Percentiles rank a stretch among this genome's conserved stretches.
Conservation (phyloP, 192 early-diverging fungal genomes). For the Backusella morwellensis region DNA sequence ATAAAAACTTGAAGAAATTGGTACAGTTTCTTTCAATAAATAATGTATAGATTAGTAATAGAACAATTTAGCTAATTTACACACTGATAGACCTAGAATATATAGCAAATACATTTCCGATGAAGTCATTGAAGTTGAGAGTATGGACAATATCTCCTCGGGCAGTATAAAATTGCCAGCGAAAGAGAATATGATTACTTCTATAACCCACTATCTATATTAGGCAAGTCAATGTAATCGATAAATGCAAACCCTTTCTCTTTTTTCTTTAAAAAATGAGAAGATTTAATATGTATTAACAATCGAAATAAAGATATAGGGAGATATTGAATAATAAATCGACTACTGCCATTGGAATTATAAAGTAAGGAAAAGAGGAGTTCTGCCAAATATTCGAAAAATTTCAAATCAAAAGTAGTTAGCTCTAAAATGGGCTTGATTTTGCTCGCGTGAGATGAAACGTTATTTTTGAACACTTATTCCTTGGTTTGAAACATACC, state of each 20-base stretch:
- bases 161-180: background rate
- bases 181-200: background rate
- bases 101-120: background rate
- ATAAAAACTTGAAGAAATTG: no score
- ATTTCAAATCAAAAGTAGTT: background rate
- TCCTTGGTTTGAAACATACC: background rate
- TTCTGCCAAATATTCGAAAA: background rate
- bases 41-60: background rate
- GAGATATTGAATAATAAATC: background rate
- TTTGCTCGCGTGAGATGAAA: background rate
- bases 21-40: no score
- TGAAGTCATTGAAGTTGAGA: background rate
- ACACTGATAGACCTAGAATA: background rate
- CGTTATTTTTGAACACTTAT: background rate
- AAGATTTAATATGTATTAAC: background rate
- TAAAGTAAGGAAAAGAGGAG: background rate
- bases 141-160: background rate
- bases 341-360: background rate
- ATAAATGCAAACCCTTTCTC: no score
- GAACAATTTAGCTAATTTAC: background rate
- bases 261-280: no score
- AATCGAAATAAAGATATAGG: background rate
- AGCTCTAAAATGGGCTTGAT: background rate
- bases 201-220: background rate
- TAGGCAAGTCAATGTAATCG: background rate